Evolutionary conservation across 106 monocot species (phyloP).

Genomic region (Apostasia ramifera): DNA sequence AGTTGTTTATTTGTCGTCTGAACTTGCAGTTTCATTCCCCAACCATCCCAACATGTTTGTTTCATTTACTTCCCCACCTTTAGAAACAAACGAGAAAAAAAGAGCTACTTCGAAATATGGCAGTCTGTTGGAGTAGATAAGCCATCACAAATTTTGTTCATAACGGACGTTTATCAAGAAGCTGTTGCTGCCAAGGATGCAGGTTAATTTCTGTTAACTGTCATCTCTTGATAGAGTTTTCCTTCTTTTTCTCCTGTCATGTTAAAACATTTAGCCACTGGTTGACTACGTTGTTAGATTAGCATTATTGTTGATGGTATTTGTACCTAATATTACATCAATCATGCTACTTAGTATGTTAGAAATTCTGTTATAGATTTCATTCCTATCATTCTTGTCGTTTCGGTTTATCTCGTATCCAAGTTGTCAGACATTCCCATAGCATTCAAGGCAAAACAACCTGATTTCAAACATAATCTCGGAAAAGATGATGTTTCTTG

Average conservation of each 20-base stretch:
- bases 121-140: constrained; percentile 85
- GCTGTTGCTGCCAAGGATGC: constrained; percentile 91
- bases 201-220: constrained; percentile 29
- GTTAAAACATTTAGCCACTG: too few species aligned
- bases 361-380: too few species aligned
- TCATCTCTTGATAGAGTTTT: not conserved
- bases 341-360: too few species aligned
- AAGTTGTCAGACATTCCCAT: too few species aligned
- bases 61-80: constrained; percentile 6
- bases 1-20: not conserved
- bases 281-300: too few species aligned
- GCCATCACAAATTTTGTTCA: constrained; percentile 78
- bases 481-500: too few species aligned
- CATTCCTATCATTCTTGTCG: too few species aligned
- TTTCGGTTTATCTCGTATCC: too few species aligned
- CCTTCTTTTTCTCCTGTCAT: not conserved
- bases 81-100: constrained; percentile 88
- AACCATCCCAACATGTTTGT: not conserved
- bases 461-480: too few species aligned
- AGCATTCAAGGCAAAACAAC: too few species aligned
- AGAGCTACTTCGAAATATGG: constrained; percentile 79
- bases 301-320: too few species aligned
- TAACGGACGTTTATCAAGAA: constrained; percentile 96
- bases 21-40: not conserved
- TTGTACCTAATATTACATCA: too few species aligned